Evolutionary conservation across 495 filamentous ascomycete species (phyloP).

Genomic region (Trichodelitschia bisporula): DNA sequence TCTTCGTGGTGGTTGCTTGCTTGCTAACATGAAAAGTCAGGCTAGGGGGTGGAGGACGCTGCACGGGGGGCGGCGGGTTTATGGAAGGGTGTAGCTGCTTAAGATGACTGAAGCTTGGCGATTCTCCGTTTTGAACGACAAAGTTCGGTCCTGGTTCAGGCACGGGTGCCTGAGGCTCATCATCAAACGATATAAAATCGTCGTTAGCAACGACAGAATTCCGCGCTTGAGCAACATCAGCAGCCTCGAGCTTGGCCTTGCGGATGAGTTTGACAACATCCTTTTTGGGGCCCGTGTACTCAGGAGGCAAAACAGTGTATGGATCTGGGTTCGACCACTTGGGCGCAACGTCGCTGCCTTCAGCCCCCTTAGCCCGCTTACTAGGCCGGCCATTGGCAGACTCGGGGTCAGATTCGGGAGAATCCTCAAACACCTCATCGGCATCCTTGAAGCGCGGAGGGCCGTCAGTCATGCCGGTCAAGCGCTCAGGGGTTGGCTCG

Average conservation of each 20-base stretch:
- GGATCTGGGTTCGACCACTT: slow-evolving; percentile 91
- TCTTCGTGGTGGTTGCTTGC: too few species aligned
- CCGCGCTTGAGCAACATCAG: slow-evolving; percentile 16
- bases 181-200: slow-evolving; percentile 67
- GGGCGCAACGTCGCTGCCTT: slow-evolving; percentile 22
- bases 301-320: slow-evolving; percentile 60
- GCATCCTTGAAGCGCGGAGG: slow-evolving; percentile 5
- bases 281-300: slow-evolving; percentile 37
- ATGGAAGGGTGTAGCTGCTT: too few species aligned
- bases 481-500: slow-evolving; percentile 7
- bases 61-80: too few species aligned
- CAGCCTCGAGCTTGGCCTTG: slow-evolving; percentile 38
- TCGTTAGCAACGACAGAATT: slow-evolving; percentile 35
- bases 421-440: slow-evolving; percentile 8
- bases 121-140: too few species aligned
- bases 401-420: slow-evolving; percentile 1
- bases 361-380: slow-evolving; percentile 1
- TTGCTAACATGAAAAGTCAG: too few species aligned
- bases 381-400: background rate
- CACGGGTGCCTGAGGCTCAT: too few species aligned
- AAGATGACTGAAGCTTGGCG: too few species aligned
- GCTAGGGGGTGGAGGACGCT: too few species aligned
- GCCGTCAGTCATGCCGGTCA: slow-evolving; percentile 7
- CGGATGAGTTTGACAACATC: slow-evolving; percentile 73
- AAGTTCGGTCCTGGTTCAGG: too few species aligned